phyloP scores from a whole-genome alignment of 208 protist genomes.

The Trypanosoma caninum region DNA sequence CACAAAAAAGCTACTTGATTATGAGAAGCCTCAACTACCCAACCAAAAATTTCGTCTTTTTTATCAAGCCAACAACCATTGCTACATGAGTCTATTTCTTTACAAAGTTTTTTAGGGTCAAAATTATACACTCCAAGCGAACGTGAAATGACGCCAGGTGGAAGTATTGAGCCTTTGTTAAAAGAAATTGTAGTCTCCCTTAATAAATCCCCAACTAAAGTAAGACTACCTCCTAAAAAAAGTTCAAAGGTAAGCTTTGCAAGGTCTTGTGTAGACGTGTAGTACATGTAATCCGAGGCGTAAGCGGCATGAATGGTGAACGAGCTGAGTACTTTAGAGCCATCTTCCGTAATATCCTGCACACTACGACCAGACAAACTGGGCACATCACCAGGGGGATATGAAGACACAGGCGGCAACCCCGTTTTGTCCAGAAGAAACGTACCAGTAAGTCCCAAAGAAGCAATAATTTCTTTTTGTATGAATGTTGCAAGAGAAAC shows the following conservation, averaged over 20 bases:
- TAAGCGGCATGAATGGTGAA: constrained; percentile 41
- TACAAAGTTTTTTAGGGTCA: constrained; percentile 20
- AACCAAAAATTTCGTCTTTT: constrained; percentile 21
- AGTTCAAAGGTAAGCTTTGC: constrained; percentile 18
- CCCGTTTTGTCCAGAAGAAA: constrained; percentile 43
- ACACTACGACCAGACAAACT: constrained; percentile 16
- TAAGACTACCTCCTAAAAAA: constrained; percentile 27
- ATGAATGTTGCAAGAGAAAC: constrained; percentile 40
- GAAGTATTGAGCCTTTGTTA: constrained; percentile 1
- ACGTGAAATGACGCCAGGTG: no score
- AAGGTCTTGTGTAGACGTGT: constrained; percentile 47
- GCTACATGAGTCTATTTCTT: constrained; percentile 1
- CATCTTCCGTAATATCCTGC: constrained; percentile 29
- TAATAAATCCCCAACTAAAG: constrained; percentile 1
- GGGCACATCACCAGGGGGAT: constrained; percentile 14
- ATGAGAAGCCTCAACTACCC: constrained; percentile 20
- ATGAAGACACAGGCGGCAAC: constrained; percentile 9
- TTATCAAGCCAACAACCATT: background rate
- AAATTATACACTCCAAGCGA: constrained; percentile 36
- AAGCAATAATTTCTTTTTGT: constrained; percentile 33
- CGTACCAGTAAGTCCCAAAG: constrained; percentile 35
- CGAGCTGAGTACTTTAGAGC: constrained; percentile 3
- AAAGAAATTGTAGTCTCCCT: background rate
- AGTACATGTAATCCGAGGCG: constrained; percentile 62
- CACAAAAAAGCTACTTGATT: constrained; percentile 45